Evolutionary conservation across 305 asterid genomes (phyloP).

Genomic region (Andrographis paniculata): DNA sequence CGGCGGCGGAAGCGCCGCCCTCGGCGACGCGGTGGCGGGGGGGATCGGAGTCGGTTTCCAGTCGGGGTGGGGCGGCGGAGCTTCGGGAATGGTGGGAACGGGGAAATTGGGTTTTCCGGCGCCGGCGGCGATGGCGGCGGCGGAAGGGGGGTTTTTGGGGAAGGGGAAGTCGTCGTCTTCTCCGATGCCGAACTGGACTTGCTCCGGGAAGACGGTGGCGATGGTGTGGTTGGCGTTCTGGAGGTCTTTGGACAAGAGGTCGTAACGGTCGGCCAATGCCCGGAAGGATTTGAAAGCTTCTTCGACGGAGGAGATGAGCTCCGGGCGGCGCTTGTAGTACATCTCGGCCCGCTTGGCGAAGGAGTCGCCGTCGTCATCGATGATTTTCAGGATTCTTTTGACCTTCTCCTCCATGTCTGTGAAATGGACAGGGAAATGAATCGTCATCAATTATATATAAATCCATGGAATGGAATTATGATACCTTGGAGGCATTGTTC

Average conservation of each 20-base stretch:
- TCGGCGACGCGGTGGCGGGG: too few relatives aligned
- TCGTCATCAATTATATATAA: too few relatives aligned
- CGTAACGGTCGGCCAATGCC: constrained; percentile 65
- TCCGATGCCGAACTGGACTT: constrained; percentile 40
- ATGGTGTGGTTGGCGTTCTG: constrained; percentile 63
- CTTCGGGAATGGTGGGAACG: constrained; percentile 37
- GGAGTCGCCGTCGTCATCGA: constrained; percentile 66
- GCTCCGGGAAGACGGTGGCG: constrained; percentile 59
- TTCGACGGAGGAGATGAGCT: constrained; percentile 49
- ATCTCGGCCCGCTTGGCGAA: constrained; percentile 73
- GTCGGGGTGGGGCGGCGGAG: too few relatives aligned
- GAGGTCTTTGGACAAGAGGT: constrained; percentile 48
- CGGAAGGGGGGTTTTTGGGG: not conserved
- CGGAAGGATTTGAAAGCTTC: constrained; percentile 55
- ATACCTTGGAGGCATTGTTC: constrained; percentile 52
- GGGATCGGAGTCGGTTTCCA: too few relatives aligned
- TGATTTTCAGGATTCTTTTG: constrained; percentile 40
- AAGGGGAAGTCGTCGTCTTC: constrained; percentile 31
- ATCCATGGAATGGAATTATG: too few relatives aligned
- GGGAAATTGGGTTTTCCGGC: not conserved
- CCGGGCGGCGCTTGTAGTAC: constrained; percentile 71
- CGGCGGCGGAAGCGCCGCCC: too few relatives aligned
- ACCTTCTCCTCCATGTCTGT: constrained; percentile 75
- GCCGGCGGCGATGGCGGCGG: too few relatives aligned
- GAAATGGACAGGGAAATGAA: too few relatives aligned